Base-by-base conservation (phyloP, 129 eudicot species). In the Ambrosia trifida region DNA sequence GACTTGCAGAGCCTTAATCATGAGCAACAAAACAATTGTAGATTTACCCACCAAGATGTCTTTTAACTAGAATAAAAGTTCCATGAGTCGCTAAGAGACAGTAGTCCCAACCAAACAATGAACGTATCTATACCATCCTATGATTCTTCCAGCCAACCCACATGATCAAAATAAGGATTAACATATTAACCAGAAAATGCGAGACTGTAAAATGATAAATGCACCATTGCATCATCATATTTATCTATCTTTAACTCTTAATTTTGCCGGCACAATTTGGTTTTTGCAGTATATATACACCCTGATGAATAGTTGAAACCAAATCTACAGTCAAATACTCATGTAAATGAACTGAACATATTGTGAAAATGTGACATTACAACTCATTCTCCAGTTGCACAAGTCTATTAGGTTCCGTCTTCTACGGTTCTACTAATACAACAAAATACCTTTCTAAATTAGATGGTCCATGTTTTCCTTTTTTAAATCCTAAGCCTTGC, bases 271-370 rank as follows among this genome's bases (percentile, higher is more conserved):
- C 40, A 43, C 20, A 2, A 43, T 20, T 54, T 65, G 54, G 35
- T 6, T 18, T 18, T 19, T 16, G 41, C 68, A 36, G 12, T 7
- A 5, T 4, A 10, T 41, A 46, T 18, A 38, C 19, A 24, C 28
- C 54, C 4, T 45, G 17, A 44, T 44, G n/a, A 66, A 66, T 30
- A 62, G 67, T 18, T 64, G 68, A 64, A 64, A 36, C 31, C 3
- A 9, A 8, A 38, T 17, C 50, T 16, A 64, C 38, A 7, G n/a
- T 36, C 49, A 4, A 11, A 17, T 38, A 24, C 28, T 24, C 28
- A 24, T 24, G 28, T 3, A 4, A 31, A 64, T 16, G 40, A 40
- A 9, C 11, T 4, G 12, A 16, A 3, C 5, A 3, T 7, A 0
- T 18, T 40, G 30, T 64, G 16, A 40, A 0, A 24, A 24, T 24